These are phyloP conservation scores for Kalmanozyma brasiliensis DNA, from an alignment of 1,284 basidiomycete genomes.

Conservation along the genomic window DNA sequence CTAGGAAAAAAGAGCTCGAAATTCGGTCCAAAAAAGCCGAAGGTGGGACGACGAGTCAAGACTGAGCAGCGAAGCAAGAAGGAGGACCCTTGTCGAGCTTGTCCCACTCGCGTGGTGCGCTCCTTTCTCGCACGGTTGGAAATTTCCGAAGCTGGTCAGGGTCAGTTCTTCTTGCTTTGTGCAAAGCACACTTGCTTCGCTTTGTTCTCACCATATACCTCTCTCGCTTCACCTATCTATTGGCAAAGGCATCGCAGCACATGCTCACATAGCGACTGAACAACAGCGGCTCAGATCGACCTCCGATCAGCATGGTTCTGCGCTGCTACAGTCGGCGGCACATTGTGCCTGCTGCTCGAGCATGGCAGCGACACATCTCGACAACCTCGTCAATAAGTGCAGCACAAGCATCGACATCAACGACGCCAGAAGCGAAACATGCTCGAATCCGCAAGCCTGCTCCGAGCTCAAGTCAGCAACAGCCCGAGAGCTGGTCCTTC, in stretches of 20 bases:
- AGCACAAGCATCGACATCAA: neutral
- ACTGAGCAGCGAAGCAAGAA: no score
- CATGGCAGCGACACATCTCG: slow-evolving; percentile 10
- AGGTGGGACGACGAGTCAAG: no score
- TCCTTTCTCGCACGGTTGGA: no score
- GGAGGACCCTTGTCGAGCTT: no score
- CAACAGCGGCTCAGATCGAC: neutral
- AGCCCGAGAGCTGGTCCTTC: slow-evolving; percentile 40
- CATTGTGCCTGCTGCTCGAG: slow-evolving; percentile 26
- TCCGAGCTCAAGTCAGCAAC: slow-evolving; percentile 1
- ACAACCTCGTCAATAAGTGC: neutral
- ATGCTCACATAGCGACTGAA: neutral
- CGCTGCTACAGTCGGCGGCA: slow-evolving; percentile 45
- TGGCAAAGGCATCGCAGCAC: neutral
- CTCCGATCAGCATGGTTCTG: slow-evolving; percentile 25
- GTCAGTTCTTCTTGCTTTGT: no score
- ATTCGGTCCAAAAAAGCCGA: no score
- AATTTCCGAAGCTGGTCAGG: no score
- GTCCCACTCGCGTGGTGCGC: no score
- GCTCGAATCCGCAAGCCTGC: neutral
- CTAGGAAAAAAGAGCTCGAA: no score
- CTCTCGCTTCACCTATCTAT: no score
- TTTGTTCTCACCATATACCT: no score
- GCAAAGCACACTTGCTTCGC: no score
- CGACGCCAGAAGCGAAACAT: neutral